These are phyloP conservation scores for Dipteronia sinensis DNA, from an alignment of 345 rosid species.

Conservation along the genomic window DNA sequence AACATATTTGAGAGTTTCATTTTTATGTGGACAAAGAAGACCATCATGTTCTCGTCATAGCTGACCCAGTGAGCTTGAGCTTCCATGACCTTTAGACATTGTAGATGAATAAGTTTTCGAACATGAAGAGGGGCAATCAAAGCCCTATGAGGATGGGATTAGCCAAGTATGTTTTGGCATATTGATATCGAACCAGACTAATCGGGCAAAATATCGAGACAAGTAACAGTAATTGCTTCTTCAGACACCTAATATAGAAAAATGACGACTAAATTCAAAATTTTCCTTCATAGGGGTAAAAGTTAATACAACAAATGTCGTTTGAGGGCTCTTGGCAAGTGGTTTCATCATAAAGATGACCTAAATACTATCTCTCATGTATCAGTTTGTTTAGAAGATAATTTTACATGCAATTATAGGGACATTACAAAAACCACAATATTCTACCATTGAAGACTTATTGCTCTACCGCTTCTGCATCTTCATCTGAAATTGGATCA, in stretches of 20 bases:
- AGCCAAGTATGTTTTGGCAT: too few species aligned
- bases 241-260: neutral
- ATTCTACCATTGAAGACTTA: neutral
- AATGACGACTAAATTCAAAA: neutral
- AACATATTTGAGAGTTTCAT: too few species aligned
- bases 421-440: neutral
- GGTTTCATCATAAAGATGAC: neutral
- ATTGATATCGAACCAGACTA: neutral
- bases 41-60: neutral
- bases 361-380: neutral
- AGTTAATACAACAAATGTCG: neutral
- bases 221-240: neutral
- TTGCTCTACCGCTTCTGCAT: constrained; percentile 9
- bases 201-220: too few species aligned
- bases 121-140: too few species aligned
- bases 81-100: neutral
- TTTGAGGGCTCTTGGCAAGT: neutral
- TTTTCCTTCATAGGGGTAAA: neutral
- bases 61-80: neutral
- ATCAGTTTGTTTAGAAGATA: neutral
- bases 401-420: neutral
- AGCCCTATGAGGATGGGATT: too few species aligned
- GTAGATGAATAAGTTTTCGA: too few species aligned
- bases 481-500: constrained; percentile 40
- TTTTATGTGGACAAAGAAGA: too few species aligned